These are phyloP conservation scores for Fraxinus quadrangulata DNA, from an alignment of 257 asterid species.

Conservation along the genomic window DNA sequence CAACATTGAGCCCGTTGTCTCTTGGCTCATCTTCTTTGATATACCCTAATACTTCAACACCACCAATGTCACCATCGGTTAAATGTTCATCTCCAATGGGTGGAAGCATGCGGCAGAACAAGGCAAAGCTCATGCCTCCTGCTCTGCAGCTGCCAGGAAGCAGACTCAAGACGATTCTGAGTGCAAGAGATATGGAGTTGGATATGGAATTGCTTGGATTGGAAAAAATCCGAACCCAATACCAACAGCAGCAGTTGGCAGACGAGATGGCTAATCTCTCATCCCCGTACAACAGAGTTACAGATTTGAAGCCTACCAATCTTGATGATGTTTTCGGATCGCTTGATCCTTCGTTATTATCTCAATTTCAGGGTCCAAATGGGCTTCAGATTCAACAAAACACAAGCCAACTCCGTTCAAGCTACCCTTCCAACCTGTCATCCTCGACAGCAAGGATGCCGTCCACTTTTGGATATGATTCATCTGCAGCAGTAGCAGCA, in stretches of 20 bases:
- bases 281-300: slow-evolving; percentile 52
- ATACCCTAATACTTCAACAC: slow-evolving; percentile 46
- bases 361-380: slow-evolving; percentile 59
- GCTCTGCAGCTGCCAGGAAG: slow-evolving; percentile 74
- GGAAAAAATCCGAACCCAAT: slow-evolving; percentile 57
- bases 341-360: slow-evolving; percentile 49
- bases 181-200: slow-evolving; percentile 60
- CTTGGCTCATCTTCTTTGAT: slow-evolving; percentile 47
- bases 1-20: slow-evolving; percentile 54
- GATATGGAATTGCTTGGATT: slow-evolving; percentile 59
- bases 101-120: slow-evolving; percentile 58
- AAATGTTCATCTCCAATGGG: slow-evolving; percentile 71
- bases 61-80: slow-evolving; percentile 63
- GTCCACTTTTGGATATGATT: slow-evolving; percentile 60
- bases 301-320: slow-evolving; percentile 63
- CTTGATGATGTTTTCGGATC: slow-evolving; percentile 78
- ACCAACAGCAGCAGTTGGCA: slow-evolving; percentile 56
- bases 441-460: slow-evolving; percentile 62
- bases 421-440: slow-evolving; percentile 56
- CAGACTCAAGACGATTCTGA: slow-evolving; percentile 62
- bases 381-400: slow-evolving; percentile 61
- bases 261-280: slow-evolving; percentile 72
- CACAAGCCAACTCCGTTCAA: slow-evolving; percentile 59
- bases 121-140: slow-evolving; percentile 62
- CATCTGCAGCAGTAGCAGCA: slow-evolving; percentile 88